Evolutionary conservation across 2,329 filamentous ascomycete species (phyloP), one percentile per base, ranked within the genome.

Genomic region (Ceratocystis huliohia): DNA sequence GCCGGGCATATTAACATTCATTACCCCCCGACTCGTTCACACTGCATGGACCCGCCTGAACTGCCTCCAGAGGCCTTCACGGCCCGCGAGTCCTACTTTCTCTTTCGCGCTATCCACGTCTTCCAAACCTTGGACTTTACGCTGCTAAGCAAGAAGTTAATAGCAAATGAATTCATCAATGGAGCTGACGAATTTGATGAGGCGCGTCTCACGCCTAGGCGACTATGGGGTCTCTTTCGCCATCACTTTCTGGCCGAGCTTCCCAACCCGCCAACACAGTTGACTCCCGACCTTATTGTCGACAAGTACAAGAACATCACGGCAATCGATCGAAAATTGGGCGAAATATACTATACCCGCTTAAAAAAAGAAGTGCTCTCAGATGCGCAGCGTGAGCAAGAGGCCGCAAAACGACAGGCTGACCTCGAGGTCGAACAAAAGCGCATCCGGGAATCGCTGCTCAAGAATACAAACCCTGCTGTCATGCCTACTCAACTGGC

Each of bases 41-140:
- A 66, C 64, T 66, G 64, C 20, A 68, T 68, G 67, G 67, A 68
- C 44, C 48, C 67, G n/a, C 64, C 67, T 17, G 67, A 68, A 66
- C 53, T 68, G 20, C 67, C 64, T 25, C 67, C 67, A 30, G 67
- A 68, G 67, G 80, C 81, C 73, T 92, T 94, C 77, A 93, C 90
- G 74, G 84, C 87, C 71, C 88, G 95, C 79, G 91, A 96, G 82
- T 88, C 87, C 73, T 82, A 95, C 69, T 83, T 94, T 70, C 82
- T 96, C 73, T 93, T 94, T 78, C 89, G 93, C 77, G 87, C 87
- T 69, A 82, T 95, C 70, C 81, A 88, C 75, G 88, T 88, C 73
- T 79, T 85, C 70, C 82, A 85, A 70, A 78, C 84, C 64, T 75
- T 80, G 69, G 84, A 83, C 74, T 94, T 95, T 77, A 78, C 78